Conservation (phyloP, 768 basidiomycete genomes). For the Daedaleopsis sinensis region DNA sequence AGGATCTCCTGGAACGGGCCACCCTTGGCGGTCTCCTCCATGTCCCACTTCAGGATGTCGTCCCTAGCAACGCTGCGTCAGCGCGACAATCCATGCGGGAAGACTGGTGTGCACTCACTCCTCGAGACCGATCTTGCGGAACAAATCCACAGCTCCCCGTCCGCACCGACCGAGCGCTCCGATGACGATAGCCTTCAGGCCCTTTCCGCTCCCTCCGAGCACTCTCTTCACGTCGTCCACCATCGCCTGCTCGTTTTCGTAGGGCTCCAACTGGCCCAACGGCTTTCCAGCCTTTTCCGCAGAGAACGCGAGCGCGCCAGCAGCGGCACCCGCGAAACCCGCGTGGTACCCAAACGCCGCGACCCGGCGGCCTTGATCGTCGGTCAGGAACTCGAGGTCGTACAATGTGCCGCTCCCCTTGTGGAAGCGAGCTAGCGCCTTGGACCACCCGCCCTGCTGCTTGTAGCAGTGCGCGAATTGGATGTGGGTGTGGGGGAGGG, state of each 20-base stretch:
- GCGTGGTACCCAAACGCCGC: slow-evolving; percentile 99
- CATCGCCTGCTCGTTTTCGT: slow-evolving; percentile 83
- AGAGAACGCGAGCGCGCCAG: slow-evolving; percentile 80
- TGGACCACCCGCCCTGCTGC: slow-evolving; percentile 88
- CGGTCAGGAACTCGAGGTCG: slow-evolving; percentile 94
- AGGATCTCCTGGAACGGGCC: slow-evolving; percentile 96
- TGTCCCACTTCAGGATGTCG: slow-evolving; percentile 96
- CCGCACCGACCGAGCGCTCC: slow-evolving; percentile 96
- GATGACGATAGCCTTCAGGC: slow-evolving; percentile 88
- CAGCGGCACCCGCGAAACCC: slow-evolving; percentile 97
- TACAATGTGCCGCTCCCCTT: slow-evolving; percentile 85
- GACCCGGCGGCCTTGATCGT: slow-evolving; percentile 82
- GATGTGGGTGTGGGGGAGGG: slow-evolving; percentile 93
- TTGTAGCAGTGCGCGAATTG: slow-evolving; percentile 99
- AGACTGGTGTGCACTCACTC: slow-evolving; percentile 60
- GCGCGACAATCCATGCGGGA: slow-evolving; percentile 3
- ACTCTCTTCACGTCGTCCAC: slow-evolving; percentile 67
- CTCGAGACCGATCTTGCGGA: slow-evolving; percentile 91
- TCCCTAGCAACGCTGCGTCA: slow-evolving; percentile 51
- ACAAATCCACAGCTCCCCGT: slow-evolving; percentile 91
- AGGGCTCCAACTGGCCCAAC: slow-evolving; percentile 78
- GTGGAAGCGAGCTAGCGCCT: slow-evolving; percentile 83
- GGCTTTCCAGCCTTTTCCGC: slow-evolving; percentile 60
- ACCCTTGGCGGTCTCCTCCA: slow-evolving; percentile 95
- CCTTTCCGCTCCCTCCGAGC: slow-evolving; percentile 69